A percentile compares a stretch with the other conserved stretches of the same genome.
phyloP scores from a whole-genome alignment of 139 green algal species.

The Ettlia oleoabundans region DNA sequence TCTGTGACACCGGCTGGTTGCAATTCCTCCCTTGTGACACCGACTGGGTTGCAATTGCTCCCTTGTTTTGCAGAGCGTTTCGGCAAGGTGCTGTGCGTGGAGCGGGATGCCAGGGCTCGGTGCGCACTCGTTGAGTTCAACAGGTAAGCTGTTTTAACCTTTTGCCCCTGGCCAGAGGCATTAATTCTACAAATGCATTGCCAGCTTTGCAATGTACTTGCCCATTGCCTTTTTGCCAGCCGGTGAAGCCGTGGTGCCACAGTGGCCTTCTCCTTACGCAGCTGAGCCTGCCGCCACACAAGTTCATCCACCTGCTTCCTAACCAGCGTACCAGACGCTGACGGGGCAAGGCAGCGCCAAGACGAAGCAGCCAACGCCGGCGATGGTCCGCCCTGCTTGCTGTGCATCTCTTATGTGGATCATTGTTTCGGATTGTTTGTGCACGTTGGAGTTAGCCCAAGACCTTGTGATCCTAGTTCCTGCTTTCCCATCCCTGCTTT shows the following conservation, averaged over 20 bases:
- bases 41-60: not conserved
- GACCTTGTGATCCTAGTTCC: no score
- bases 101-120: constrained; percentile 57
- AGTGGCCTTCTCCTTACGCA: not conserved
- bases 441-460: no score
- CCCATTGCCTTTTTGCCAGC: not conserved
- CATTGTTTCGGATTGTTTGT: no score
- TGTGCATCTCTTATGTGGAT: not conserved
- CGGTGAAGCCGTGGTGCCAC: not conserved
- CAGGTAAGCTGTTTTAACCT: constrained; percentile 53
- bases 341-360: not conserved
- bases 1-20: no score
- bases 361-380: no score
- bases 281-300: not conserved
- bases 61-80: constrained; percentile 37
- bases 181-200: no score
- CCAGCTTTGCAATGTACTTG: not conserved
- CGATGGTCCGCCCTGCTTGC: not conserved
- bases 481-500: no score
- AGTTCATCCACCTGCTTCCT: not conserved
- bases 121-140: constrained; percentile 69
- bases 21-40: no score
- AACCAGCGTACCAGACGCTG: not conserved
- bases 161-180: not conserved
- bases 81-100: constrained; percentile 52